These are phyloP conservation scores for Diaporthe helianthi DNA, from an alignment of 2,329 filamentous ascomycete species.

Conservation along the genomic window DNA sequence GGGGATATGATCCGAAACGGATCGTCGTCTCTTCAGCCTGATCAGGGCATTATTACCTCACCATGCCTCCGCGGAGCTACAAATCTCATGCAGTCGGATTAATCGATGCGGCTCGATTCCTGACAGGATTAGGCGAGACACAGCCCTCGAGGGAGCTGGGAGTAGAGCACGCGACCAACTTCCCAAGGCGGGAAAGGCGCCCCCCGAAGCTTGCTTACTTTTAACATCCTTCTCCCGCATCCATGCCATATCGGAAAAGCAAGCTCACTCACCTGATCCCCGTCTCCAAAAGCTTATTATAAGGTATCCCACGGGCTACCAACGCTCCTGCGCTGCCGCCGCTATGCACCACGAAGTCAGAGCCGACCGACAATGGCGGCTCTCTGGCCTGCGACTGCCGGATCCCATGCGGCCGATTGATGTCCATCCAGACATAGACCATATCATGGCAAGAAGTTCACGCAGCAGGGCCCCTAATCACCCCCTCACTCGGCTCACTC, in stretches of 20 bases:
- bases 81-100: neutral
- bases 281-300: neutral
- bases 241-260: neutral
- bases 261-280: neutral
- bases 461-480: too few species aligned
- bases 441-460: slow-evolving; percentile 1
- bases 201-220: neutral
- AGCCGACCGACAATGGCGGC: neutral
- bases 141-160: too few species aligned
- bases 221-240: neutral
- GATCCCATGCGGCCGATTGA: slow-evolving; percentile 17
- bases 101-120: neutral
- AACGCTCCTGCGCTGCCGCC: too few species aligned
- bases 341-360: neutral
- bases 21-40: neutral
- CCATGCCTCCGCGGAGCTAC: neutral
- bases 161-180: neutral
- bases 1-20: neutral
- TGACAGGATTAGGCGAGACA: neutral
- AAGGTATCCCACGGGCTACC: too few species aligned
- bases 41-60: slow-evolving; percentile 3
- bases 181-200: neutral
- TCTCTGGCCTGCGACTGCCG: slow-evolving; percentile 2
- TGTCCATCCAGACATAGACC: slow-evolving; percentile 4
- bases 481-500: neutral